Evolutionary conservation across 2,329 filamentous ascomycete genomes (phyloP).

Genomic region (Trichoderma koningiopsis): DNA sequence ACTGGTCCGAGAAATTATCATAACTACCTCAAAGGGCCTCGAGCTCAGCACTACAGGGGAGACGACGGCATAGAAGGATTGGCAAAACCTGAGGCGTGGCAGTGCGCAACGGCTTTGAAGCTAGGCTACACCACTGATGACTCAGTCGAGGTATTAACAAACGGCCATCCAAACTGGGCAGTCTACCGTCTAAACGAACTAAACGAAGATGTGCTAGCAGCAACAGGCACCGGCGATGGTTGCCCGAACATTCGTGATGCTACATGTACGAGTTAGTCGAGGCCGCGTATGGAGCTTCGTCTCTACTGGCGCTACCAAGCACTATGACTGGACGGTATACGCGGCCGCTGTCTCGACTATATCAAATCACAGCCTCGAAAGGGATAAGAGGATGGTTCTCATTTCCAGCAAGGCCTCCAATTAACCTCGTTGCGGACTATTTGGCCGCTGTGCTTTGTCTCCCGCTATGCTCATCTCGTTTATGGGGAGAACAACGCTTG

Average conservation of each 20-base stretch:
- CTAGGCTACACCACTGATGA: slow-evolving; percentile 25
- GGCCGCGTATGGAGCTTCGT: slow-evolving; percentile 7
- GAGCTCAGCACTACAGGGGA: background rate
- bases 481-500: background rate
- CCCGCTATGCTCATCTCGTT: background rate
- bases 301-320: background rate
- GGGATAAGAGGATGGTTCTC: background rate
- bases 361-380: background rate
- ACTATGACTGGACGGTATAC: background rate
- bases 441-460: background rate
- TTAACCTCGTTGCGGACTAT: slow-evolving; percentile 10
- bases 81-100: slow-evolving; percentile 21
- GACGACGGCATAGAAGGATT: background rate
- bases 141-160: slow-evolving; percentile 13
- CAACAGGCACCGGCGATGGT: background rate
- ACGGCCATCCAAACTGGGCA: slow-evolving; percentile 1
- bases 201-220: background rate
- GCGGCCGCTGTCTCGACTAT: background rate
- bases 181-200: background rate
- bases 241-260: background rate
- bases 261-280: background rate
- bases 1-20: slow-evolving; percentile 20
- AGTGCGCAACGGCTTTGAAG: slow-evolving; percentile 24
- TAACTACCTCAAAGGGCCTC: background rate
- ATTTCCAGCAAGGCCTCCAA: slow-evolving; percentile 22